Evolutionary conservation across 2,329 filamentous ascomycete genomes (phyloP), one percentile per base, ranked within the genome.

Genomic region (Microdochium trichocladiopsis): DNA sequence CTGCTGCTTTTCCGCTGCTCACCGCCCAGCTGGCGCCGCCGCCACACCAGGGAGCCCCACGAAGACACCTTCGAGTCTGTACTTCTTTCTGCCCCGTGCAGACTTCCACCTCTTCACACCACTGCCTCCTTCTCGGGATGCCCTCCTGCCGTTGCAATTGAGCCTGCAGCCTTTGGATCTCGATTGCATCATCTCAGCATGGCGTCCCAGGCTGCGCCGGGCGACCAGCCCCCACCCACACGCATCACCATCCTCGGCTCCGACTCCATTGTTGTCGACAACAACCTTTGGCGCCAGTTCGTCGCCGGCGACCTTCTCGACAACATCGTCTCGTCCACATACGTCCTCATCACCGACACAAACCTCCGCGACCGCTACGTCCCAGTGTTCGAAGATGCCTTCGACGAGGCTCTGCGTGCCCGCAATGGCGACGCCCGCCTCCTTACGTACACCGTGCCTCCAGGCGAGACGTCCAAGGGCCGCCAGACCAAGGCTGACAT

Each of bases 341-440:
- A 97, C 68, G 87, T 97, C 53, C 85, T 99, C 56, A 89, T 99
- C 63, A 97, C 94, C 69, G 94, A 99, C 72, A 95, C 92, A 47
- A 97, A 97, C 66, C 82, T 99, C 56, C 82, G 81, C 56, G 79
- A 86, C 22, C 79, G 86, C 61, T 97, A 97, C 69, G 85, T 91
- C 1, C 83, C 89, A n/a, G 66, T 75, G 25, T 96, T 99, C 69
- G 72, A 84, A 65, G 72, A 79, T 55, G 75, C 77, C 57, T 93
- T 94, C 70, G 71, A 82, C 50, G 61, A 65, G 43, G 71, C 75
- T 47, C 72, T 63, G 33, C 60, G 63, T 51, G 53, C 53, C 55
- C 63, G 76, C 49, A 66, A 72, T 52, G 66, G 72, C 12, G 67
- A 74, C 49, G 79, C 84, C 9, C 85, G 92, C 43, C 82, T 99